A percentile compares a stretch with the other conserved stretches of the same genome.
These are phyloP conservation scores for Cyclocybe aegerita DNA, from an alignment of 768 basidiomycete genomes.

Conservation along the genomic window DNA sequence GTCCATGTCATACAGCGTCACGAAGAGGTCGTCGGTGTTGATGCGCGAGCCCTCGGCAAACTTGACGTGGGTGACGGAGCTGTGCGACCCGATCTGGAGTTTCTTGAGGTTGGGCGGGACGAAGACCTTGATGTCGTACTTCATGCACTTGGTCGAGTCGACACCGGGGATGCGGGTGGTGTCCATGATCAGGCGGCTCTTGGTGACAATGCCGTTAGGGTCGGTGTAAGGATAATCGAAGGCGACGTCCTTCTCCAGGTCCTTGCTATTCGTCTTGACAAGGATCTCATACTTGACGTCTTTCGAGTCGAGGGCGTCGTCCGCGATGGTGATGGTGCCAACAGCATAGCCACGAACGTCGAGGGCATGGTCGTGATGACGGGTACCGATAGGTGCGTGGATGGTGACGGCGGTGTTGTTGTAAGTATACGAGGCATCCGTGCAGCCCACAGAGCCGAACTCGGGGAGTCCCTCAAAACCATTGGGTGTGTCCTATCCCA, in stretches of 20 bases:
- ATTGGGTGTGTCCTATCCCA: conserved; percentile 41
- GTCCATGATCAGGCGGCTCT: conserved; percentile 37
- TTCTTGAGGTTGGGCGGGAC: conserved; percentile 50
- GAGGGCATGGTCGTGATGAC: conserved; percentile 40
- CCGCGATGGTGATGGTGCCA: conserved; percentile 50
- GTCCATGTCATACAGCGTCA: conserved; percentile 39
- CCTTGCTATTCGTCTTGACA: conserved; percentile 40
- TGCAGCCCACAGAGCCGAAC: conserved; percentile 55
- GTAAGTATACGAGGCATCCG: conserved; percentile 43
- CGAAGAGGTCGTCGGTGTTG: conserved; percentile 40
- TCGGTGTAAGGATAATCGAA: conserved; percentile 35
- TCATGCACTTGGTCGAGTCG: conserved; percentile 39
- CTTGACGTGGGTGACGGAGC: conserved; percentile 42
- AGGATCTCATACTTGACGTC: conserved; percentile 51
- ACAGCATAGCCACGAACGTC: conserved; percentile 47
- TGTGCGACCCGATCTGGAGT: conserved; percentile 43
- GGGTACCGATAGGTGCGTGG: conserved; percentile 34
- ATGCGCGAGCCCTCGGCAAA: conserved; percentile 45
- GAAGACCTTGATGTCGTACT: conserved; percentile 52
- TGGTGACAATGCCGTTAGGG: conserved; percentile 25
- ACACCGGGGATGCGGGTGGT: conserved; percentile 29
- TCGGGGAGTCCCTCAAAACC: conserved; percentile 57
- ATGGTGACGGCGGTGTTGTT: conserved; percentile 36
- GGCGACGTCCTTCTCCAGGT: conserved; percentile 36
- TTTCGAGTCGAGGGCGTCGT: conserved; percentile 37